Percentiles rank a stretch among this genome's conserved stretches.
Conservation (phyloP, 306 rosid species). For the Dalbergia oliveri region DNA sequence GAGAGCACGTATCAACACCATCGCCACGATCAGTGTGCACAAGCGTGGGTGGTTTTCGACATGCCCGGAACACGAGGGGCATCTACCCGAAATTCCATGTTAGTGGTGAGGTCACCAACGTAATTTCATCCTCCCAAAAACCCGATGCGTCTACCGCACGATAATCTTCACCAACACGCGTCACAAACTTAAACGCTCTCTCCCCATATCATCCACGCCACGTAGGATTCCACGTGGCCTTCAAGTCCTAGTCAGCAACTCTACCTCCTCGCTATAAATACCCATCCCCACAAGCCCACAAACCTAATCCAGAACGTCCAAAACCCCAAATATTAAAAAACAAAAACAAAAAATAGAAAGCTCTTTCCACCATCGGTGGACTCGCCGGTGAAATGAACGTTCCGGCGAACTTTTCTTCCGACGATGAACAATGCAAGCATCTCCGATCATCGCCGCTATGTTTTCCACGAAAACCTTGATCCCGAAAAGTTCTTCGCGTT, state of each 20-base stretch:
- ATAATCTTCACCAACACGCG: constrained; percentile 53
- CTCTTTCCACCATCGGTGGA: neutral
- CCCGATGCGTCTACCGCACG: constrained; percentile 38
- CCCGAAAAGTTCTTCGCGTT: constrained; percentile 38
- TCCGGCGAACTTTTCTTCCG: constrained; percentile 52
- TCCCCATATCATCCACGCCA: constrained; percentile 43
- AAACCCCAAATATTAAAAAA: neutral
- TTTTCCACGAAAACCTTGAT: constrained; percentile 63
- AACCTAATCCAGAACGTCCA: constrained; percentile 46
- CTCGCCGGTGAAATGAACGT: constrained; percentile 77
- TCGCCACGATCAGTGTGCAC: constrained; percentile 41
- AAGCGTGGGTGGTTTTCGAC: constrained; percentile 42
- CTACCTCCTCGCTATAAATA: constrained; percentile 51
- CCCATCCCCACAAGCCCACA: neutral
- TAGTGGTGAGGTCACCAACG: neutral
- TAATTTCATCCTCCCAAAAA: neutral
- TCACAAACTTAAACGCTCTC: constrained; percentile 31
- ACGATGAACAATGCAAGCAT: constrained; percentile 60
- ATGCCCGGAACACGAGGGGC: constrained; percentile 49
- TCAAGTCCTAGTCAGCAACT: constrained; percentile 55
- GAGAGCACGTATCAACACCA: constrained; percentile 19
- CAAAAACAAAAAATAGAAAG: neutral
- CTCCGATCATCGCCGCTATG: constrained; percentile 77
- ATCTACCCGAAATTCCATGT: constrained; percentile 52
- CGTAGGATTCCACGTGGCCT: constrained; percentile 50